Base-by-base conservation (phyloP, 2,329 filamentous ascomycete species). In the Helotiales sp. region DNA sequence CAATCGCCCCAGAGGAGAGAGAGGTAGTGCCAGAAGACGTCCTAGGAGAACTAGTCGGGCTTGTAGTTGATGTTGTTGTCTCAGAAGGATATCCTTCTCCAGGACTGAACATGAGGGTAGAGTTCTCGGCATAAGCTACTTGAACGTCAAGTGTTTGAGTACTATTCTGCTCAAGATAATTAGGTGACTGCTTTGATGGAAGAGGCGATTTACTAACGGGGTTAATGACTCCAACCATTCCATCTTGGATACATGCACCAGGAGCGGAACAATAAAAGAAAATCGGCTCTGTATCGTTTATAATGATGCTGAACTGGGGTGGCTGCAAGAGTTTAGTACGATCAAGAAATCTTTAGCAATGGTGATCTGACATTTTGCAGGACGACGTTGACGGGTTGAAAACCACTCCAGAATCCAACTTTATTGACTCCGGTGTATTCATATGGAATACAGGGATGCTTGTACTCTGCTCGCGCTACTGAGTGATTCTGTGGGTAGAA, bases 181-280 rank as follows among this genome's bases (percentile, higher is more conserved):
- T n/a, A 43, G 40, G 40, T 43, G n/a, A 43, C 40, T 43, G 17
- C 13, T 4, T 17, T 17, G 13, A 43, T 43, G 40, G 40, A 17
- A 43, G 5, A n/a, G 40, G 40, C 40, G 40, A 17, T 6, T 43
- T 15, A 6, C 40, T 43, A 43, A 43, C 40, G 4, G 40, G 85
- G 74, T 94, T 95, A 72, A 94, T 89, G 1, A 87, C 90, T 2
- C 91, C 91, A 20, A 95, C 85, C 91, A 94, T 94, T 37, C 86
- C 83, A 59, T 89, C 84, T 2, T 68, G n/a, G 40, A 43, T 17
- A 73, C 92, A 95, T 1, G 89, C 91, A 0, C 82, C 84, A 0
- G 87, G 83, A 0, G 90, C 90, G 0, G 88, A 86, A 70, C 89
- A 93, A 76, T 92, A 93, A 77, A 86, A 91, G 76, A 89, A 91